phyloP scores from a whole-genome alignment of 441 rosid species.

The Rhodomyrtus psidioides region DNA sequence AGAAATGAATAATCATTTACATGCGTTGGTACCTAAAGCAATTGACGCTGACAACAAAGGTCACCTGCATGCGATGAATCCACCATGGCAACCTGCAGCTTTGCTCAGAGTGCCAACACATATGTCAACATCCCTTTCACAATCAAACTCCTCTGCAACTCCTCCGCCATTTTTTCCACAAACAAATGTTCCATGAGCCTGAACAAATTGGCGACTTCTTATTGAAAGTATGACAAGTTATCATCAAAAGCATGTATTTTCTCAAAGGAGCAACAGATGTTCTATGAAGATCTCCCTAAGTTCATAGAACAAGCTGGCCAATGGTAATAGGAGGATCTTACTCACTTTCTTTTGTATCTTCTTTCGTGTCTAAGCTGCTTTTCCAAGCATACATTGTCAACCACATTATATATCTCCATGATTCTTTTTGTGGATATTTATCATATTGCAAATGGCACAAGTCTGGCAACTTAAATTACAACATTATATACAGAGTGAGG shows the following conservation, averaged over 20 bases:
- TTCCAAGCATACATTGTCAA: not conserved
- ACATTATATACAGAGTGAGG: not conserved
- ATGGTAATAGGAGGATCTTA: not conserved
- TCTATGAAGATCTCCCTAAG: not conserved
- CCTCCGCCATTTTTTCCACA: conserved; percentile 94
- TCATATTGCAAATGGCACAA: not conserved
- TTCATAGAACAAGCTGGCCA: not conserved
- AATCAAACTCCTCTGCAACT: conserved; percentile 77
- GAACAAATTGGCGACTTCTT: conserved; percentile 8
- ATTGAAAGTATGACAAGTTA: not conserved
- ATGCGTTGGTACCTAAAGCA: not conserved
- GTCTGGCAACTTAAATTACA: not conserved
- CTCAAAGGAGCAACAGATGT: not conserved
- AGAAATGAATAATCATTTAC: not conserved
- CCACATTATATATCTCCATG: not conserved
- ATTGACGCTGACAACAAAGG: not conserved
- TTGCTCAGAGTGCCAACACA: conserved; percentile 93
- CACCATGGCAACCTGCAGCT: conserved; percentile 98
- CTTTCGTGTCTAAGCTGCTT: not conserved
- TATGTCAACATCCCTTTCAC: conserved; percentile 78
- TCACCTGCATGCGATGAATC: conserved; percentile 95
- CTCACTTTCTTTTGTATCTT: not conserved
- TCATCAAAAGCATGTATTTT: not conserved
- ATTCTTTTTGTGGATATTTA: not conserved
- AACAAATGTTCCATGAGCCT: conserved; percentile 99